Conservation (phyloP, 331 rosid genomes). For the Telfairia occidentalis region DNA sequence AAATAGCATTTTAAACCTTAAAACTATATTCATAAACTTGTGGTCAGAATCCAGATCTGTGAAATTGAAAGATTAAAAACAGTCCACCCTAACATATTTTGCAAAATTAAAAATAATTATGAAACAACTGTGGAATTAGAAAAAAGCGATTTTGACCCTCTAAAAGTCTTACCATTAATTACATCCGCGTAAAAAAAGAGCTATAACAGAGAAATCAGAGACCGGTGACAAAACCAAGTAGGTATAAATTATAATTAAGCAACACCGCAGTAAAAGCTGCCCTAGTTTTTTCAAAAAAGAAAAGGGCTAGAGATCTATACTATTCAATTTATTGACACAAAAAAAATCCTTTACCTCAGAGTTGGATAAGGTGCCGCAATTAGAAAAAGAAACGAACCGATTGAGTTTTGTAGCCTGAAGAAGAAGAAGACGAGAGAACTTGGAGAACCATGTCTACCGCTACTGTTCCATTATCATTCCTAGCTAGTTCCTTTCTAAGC, state of each 20-base stretch:
- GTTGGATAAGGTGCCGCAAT: background rate
- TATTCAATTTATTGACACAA: no score
- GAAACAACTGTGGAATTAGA: no score
- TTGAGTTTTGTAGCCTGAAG: background rate
- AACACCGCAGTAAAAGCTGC: background rate
- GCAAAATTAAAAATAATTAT: no score
- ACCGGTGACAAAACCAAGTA: background rate
- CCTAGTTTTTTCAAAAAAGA: no score
- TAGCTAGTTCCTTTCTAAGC: background rate
- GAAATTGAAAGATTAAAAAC: background rate
- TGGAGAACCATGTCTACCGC: slow-evolving; percentile 2
- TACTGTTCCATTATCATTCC: background rate
- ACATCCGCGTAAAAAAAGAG: background rate
- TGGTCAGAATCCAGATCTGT: no score
- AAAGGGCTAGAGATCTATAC: no score
- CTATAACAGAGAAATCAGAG: background rate
- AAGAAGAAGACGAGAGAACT: background rate
- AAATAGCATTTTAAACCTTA: no score
- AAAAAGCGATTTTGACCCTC: background rate
- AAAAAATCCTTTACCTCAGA: no score
- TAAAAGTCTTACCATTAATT: background rate
- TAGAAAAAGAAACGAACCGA: background rate
- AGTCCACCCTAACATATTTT: background rate
- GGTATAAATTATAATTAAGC: background rate
- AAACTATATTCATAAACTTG: no score